These are phyloP conservation scores for Berkeleyomyces rouxiae DNA, from an alignment of 2,329 filamentous ascomycete genomes.

Conservation along the genomic window DNA sequence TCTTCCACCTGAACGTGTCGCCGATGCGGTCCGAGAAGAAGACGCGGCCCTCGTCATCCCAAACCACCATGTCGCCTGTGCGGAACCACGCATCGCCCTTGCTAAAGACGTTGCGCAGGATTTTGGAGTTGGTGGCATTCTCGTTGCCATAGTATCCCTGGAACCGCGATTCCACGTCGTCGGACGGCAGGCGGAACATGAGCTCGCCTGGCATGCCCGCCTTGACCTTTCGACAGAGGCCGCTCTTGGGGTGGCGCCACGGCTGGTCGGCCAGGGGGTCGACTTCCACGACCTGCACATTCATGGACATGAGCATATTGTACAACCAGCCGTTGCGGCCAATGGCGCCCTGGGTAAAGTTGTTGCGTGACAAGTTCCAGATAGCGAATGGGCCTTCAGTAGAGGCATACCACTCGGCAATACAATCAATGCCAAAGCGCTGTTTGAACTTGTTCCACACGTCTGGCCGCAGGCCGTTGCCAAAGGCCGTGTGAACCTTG, in stretches of 20 bases:
- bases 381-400: constrained; percentile 54
- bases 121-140: constrained; percentile 54
- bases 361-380: constrained; percentile 60
- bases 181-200: constrained; percentile 50
- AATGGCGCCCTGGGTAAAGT: constrained; percentile 59
- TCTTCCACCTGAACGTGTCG: constrained; percentile 68
- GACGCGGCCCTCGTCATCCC: constrained; percentile 51
- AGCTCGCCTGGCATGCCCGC: constrained; percentile 57
- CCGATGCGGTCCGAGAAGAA: constrained; percentile 72
- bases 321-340: constrained; percentile 53
- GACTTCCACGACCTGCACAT: constrained; percentile 45
- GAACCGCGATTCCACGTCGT: constrained; percentile 47
- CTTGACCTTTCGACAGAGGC: constrained; percentile 44
- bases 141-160: constrained; percentile 70
- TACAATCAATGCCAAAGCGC: constrained; percentile 56
- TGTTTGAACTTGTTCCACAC: constrained; percentile 73
- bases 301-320: constrained; percentile 33
- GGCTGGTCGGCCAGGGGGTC: constrained; percentile 57
- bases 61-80: constrained; percentile 65
- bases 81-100: constrained; percentile 73
- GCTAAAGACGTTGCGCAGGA: constrained; percentile 54
- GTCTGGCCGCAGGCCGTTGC: constrained; percentile 73
- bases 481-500: constrained; percentile 57
- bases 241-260: constrained; percentile 48
- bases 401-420: constrained; percentile 68